A percentile compares a stretch with the other conserved stretches of the same genome.
Evolutionary conservation across 441 rosid genomes (phyloP).

Genomic region (Euphorbia schlechtendalii): DNA sequence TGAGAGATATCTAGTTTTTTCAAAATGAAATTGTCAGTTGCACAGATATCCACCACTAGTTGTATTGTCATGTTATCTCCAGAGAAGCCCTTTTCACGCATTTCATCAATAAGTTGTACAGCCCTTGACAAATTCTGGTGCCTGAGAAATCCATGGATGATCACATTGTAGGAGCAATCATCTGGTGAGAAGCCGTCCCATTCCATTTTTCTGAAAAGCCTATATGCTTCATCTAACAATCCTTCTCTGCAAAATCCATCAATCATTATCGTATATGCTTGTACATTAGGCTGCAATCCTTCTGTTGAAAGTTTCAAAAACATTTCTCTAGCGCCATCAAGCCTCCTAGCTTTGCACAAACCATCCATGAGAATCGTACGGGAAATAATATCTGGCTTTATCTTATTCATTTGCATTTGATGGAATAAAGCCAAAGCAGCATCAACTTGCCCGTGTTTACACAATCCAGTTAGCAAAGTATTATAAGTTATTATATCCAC

Average conservation of each 20-base stretch:
- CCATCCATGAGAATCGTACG: neutral
- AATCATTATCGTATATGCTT: conserved; percentile 3
- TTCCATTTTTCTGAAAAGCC: conserved; percentile 11
- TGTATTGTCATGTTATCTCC: too few relatives aligned
- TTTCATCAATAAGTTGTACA: too few relatives aligned
- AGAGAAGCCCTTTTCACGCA: too few relatives aligned
- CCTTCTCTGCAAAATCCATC: neutral
- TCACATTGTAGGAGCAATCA: neutral
- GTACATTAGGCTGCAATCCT: conserved; percentile 9
- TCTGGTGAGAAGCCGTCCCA: conserved; percentile 4
- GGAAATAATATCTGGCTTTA: neutral
- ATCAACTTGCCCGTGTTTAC: too few relatives aligned
- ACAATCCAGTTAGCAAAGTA: too few relatives aligned
- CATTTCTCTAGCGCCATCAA: conserved; percentile 6
- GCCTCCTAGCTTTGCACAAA: neutral
- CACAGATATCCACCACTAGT: too few relatives aligned
- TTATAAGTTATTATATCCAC: too few relatives aligned
- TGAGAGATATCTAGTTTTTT: too few relatives aligned
- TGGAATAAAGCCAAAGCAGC: neutral
- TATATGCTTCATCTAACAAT: conserved; percentile 5
- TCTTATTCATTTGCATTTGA: neutral
- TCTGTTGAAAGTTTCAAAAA: neutral
- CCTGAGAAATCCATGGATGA: neutral
- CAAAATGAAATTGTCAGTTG: too few relatives aligned
- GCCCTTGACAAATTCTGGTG: too few relatives aligned